Evolutionary conservation across 257 asterid genomes (phyloP), one percentile per base, ranked within the genome.

Genomic region (Ilex asprella): DNA sequence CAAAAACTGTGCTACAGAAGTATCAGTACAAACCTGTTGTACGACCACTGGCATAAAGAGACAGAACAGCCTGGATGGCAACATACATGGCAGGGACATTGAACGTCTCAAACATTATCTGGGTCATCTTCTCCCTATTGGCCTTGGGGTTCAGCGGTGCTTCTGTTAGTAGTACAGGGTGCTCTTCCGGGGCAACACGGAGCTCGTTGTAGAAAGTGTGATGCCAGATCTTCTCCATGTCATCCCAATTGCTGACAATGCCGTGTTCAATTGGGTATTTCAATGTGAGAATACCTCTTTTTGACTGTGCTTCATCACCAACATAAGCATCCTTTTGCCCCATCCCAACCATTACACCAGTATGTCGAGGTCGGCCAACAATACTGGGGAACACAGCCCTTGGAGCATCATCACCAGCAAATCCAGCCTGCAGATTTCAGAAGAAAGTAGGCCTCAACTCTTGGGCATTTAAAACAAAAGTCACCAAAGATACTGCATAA

Each of bases 391-490:
- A 46, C 52, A 46, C 52, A 10, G 52, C 13, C 52, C n/a, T 46
- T 46, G 52, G 52, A 46, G 52, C 52, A 46, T 46, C 52, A 46
- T 46, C 52, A 46, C 52, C 52, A 46, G 52, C 52, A 14, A 46
- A 46, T 46, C 52, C 52, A 46, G 52, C 52, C 52, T 46, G 41
- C 41, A 35, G 2, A 35, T 35, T 35, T 35, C 41, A 35, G 41
- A 8, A 35, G 5, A 35, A 8, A 8, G 41, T 35, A 35, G 41
- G 41, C 41, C 41, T 35, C 8, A 35, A 35, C 41, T 35, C 8
- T 35, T 35, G 41, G 5, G 41, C 41, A 8, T 35, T 35, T 35
- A 35, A 35, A 8, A 8, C 8, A 35, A 35, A 35, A 35, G 41
- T 21, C 27, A 21, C 41, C 5, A 8, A 35, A 35, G 41, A 35